phyloP scores from a whole-genome alignment of 805 yeast species.

The Candida methanosorbosa region DNA sequence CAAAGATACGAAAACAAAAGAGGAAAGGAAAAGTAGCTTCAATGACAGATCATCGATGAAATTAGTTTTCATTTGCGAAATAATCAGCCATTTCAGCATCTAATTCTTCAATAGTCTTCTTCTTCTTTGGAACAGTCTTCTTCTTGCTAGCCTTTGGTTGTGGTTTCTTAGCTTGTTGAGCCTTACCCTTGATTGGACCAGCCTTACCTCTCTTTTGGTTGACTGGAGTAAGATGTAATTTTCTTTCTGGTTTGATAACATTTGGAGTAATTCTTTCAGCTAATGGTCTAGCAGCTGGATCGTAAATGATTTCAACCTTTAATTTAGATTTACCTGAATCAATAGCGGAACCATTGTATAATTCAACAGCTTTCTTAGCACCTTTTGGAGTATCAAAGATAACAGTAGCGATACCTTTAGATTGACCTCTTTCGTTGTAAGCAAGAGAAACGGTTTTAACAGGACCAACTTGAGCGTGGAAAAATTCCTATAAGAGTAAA shows the following conservation, averaged over 20 bases:
- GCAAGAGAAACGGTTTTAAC: slow-evolving; percentile 61
- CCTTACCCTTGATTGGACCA: slow-evolving; percentile 6
- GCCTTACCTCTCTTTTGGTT: slow-evolving; percentile 7
- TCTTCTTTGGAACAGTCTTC: slow-evolving; percentile 31
- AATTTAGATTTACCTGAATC: slow-evolving; percentile 77
- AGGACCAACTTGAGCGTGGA: slow-evolving; percentile 80
- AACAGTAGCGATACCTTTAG: slow-evolving; percentile 87
- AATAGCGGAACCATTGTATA: slow-evolving; percentile 87
- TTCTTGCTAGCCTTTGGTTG: slow-evolving; percentile 33
- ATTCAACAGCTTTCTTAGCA: slow-evolving; percentile 73
- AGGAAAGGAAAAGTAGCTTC: background rate
- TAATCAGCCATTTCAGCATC: slow-evolving; percentile 98
- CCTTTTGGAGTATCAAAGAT: slow-evolving; percentile 58
- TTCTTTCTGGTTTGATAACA: slow-evolving; percentile 5
- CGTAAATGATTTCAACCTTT: slow-evolving; percentile 74
- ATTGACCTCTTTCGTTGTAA: slow-evolving; percentile 82
- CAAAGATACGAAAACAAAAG: background rate
- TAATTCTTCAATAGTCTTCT: slow-evolving; percentile 83
- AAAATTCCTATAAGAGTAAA: slow-evolving; percentile 64
- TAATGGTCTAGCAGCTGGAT: slow-evolving; percentile 71
- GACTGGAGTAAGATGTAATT: slow-evolving; percentile 7
- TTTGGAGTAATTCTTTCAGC: slow-evolving; percentile 63
- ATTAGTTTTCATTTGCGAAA: slow-evolving; percentile 43
- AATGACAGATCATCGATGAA: background rate
- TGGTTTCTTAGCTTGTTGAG: slow-evolving; percentile 5